Evolutionary conservation across 495 filamentous ascomycete species (phyloP).

Genomic region (Penicillium salamii): DNA sequence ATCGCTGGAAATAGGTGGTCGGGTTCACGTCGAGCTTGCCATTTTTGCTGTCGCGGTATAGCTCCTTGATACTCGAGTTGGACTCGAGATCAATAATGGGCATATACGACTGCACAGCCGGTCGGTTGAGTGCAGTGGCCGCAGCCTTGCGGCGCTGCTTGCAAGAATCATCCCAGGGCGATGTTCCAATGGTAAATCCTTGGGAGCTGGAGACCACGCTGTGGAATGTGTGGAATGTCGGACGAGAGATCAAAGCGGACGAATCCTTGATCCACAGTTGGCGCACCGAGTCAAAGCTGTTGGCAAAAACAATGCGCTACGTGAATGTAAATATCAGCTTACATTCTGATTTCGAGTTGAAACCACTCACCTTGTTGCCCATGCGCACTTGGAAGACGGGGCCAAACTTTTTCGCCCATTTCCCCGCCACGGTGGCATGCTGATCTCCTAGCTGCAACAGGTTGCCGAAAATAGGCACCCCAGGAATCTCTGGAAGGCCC

Average conservation of each 20-base stretch:
- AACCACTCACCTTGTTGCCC: slow-evolving; percentile 59
- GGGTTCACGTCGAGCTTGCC: slow-evolving; percentile 63
- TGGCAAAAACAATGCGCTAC: slow-evolving; percentile 65
- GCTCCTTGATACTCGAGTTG: slow-evolving; percentile 61
- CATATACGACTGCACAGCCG: slow-evolving; percentile 66
- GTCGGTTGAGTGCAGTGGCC: slow-evolving; percentile 65
- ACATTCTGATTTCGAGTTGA: neutral
- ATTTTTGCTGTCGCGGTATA: slow-evolving; percentile 54
- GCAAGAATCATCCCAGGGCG: slow-evolving; percentile 72
- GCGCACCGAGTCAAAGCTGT: slow-evolving; percentile 64
- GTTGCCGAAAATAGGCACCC: slow-evolving; percentile 62
- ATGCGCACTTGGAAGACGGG: slow-evolving; percentile 67
- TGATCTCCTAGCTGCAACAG: slow-evolving; percentile 55
- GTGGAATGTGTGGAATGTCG: slow-evolving; percentile 70
- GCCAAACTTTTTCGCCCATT: slow-evolving; percentile 60
- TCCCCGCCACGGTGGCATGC: slow-evolving; percentile 51
- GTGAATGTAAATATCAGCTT: neutral
- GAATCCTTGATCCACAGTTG: slow-evolving; percentile 72
- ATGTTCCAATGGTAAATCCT: slow-evolving; percentile 72
- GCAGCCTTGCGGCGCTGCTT: slow-evolving; percentile 69
- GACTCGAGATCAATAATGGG: slow-evolving; percentile 69
- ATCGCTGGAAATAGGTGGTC: slow-evolving; percentile 63
- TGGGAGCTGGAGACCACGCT: slow-evolving; percentile 66
- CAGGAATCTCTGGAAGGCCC: slow-evolving; percentile 59
- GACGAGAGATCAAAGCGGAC: slow-evolving; percentile 66